A percentile compares a stretch with the other conserved stretches of the same genome.
phyloP scores from a whole-genome alignment of 768 basidiomycete genomes.

The Pulveroboletus frians region DNA sequence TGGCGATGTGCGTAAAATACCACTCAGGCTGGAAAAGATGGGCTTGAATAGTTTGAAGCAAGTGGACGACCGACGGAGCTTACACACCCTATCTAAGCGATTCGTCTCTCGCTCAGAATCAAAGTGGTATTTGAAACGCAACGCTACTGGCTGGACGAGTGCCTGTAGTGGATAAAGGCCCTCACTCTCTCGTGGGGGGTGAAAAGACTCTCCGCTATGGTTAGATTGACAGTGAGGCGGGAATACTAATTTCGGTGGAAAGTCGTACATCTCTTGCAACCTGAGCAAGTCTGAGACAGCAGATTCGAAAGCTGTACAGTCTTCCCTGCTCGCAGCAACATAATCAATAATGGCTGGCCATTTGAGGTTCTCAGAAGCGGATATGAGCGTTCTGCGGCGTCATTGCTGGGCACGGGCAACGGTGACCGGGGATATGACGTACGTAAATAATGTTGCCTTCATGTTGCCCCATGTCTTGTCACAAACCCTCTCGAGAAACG shows the following conservation, averaged over 20 bases:
- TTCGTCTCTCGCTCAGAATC: conserved; percentile 85
- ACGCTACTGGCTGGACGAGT: conserved; percentile 72
- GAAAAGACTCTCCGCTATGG: conserved; percentile 51
- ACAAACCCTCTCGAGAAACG: conserved; percentile 56
- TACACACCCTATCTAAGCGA: conserved; percentile 77
- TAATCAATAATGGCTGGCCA: conserved; percentile 84
- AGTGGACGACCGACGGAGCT: neutral
- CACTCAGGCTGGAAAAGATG: conserved; percentile 74
- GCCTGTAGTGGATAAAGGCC: conserved; percentile 82
- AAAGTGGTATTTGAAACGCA: conserved; percentile 95
- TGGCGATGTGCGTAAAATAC: conserved; percentile 90
- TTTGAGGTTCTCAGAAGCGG: conserved; percentile 65
- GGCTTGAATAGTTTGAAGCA: neutral
- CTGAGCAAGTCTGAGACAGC: conserved; percentile 73
- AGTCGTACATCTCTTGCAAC: conserved; percentile 72
- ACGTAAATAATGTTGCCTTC: conserved; percentile 61
- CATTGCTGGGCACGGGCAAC: neutral
- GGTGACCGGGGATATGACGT: conserved; percentile 23
- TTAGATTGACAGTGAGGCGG: conserved; percentile 1
- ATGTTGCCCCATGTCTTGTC: conserved; percentile 76
- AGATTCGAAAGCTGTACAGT: conserved; percentile 63
- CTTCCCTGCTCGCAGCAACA: conserved; percentile 39
- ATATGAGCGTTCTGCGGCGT: conserved; percentile 50
- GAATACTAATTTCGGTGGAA: neutral
- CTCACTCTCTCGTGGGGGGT: conserved; percentile 30